phyloP scores from a whole-genome alignment of 2,329 filamentous ascomycete species.

The Cucurbitaria berberidis region DNA sequence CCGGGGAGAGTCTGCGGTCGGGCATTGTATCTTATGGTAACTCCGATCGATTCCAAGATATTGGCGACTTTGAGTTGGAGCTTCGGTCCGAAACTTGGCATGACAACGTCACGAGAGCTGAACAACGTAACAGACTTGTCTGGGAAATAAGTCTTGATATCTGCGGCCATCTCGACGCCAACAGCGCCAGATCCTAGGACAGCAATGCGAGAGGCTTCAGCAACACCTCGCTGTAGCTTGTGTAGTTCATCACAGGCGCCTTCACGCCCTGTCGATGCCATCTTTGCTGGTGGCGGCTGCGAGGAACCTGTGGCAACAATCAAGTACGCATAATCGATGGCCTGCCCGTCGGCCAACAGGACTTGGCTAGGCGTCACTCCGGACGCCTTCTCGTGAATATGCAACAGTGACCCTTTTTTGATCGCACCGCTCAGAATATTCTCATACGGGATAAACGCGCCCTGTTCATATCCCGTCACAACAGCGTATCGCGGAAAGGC shows the following conservation, averaged over 20 bases:
- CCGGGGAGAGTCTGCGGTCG: slow-evolving; percentile 51
- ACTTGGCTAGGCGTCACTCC: slow-evolving; percentile 50
- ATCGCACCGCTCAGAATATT: slow-evolving; percentile 44
- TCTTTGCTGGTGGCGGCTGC: slow-evolving; percentile 57
- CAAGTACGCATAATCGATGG: slow-evolving; percentile 61
- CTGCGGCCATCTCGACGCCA: slow-evolving; percentile 66
- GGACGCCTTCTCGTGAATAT: background rate
- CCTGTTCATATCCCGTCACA: slow-evolving; percentile 58
- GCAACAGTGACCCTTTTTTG: slow-evolving; percentile 20
- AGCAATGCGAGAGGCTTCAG: slow-evolving; percentile 46
- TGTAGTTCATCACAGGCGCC: slow-evolving; percentile 54
- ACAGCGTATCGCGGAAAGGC: slow-evolving; percentile 66
- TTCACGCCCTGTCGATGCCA: slow-evolving; percentile 52
- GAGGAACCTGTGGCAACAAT: slow-evolving; percentile 64
- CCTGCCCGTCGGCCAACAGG: slow-evolving; percentile 51
- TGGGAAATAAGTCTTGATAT: slow-evolving; percentile 63
- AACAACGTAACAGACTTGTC: slow-evolving; percentile 64
- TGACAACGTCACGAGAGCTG: slow-evolving; percentile 61
- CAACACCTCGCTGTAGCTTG: slow-evolving; percentile 57
- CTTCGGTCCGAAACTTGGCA: slow-evolving; percentile 59
- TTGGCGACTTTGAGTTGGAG: slow-evolving; percentile 50
- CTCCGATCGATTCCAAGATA: slow-evolving; percentile 55
- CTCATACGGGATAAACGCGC: slow-evolving; percentile 67
- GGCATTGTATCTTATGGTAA: slow-evolving; percentile 59
- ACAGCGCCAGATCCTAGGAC: slow-evolving; percentile 64